Conservation (phyloP, 306 rosid genomes). For the Casuarina glauca region DNA sequence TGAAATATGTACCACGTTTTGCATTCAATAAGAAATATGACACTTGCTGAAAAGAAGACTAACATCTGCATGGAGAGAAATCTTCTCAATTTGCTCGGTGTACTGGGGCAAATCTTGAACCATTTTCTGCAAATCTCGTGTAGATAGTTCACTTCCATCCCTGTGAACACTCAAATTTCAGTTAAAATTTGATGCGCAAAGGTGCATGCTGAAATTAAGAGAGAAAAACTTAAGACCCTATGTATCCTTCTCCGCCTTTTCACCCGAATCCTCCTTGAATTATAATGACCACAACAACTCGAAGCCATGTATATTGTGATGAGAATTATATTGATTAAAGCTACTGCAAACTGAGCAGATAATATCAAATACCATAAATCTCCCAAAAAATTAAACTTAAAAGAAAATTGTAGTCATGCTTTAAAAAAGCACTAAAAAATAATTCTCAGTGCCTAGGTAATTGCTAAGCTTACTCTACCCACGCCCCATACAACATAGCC, state of each 20-base stretch:
- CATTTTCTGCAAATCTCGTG: constrained; percentile 94
- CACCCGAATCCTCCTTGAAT: not conserved
- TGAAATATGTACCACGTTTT: not conserved
- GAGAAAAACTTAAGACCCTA: not conserved
- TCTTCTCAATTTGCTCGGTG: constrained; percentile 89
- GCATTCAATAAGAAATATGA: not conserved
- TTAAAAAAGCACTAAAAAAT: not conserved
- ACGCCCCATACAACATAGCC: not conserved
- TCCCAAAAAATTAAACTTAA: not conserved
- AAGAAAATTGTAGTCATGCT: not conserved
- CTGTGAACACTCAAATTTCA: constrained; percentile 46
- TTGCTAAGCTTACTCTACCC: not conserved
- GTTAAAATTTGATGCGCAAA: constrained; percentile 13
- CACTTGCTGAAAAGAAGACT: constrained; percentile 26
- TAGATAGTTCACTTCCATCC: constrained; percentile 80
- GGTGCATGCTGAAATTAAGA: not conserved
- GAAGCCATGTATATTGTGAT: not conserved
- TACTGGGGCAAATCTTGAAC: constrained; percentile 98
- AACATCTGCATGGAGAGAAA: constrained; percentile 96
- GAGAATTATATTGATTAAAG: not conserved
- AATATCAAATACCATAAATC: constrained; percentile 2
- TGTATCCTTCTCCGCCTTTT: not conserved
- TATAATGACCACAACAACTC: not conserved
- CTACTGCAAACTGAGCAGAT: not conserved
- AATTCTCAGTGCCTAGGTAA: not conserved